phyloP scores from a whole-genome alignment of 2,329 filamentous ascomycete species.

The Fusarium anthophilum region DNA sequence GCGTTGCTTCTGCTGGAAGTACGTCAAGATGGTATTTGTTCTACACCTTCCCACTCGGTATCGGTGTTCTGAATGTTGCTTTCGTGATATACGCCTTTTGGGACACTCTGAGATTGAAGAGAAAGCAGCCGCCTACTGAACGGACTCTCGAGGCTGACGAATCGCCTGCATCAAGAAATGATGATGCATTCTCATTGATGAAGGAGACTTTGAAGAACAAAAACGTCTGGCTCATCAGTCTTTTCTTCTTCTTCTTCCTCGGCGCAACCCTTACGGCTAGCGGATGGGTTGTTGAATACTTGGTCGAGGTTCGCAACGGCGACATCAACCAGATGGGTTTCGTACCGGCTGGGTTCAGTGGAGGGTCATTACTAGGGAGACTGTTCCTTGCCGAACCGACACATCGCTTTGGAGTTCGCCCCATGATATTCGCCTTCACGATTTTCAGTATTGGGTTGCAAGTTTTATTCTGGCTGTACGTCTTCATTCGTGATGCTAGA shows the following conservation, averaged over 20 bases:
- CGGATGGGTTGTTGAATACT: conserved; percentile 73
- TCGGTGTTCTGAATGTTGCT: conserved; percentile 61
- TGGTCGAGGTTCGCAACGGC: conserved; percentile 67
- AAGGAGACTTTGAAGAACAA: conserved; percentile 55
- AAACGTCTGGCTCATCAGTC: conserved; percentile 65
- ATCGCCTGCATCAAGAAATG: conserved; percentile 15
- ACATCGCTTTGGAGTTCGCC: conserved; percentile 65
- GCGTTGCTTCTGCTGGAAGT: conserved; percentile 54
- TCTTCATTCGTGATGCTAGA: fast-evolving
- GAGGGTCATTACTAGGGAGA: conserved; percentile 65
- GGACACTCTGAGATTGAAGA: conserved; percentile 53
- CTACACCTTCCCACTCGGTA: conserved; percentile 63
- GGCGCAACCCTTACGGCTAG: conserved; percentile 64
- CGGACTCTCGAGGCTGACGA: conserved; percentile 14
- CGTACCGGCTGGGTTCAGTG: conserved; percentile 68
- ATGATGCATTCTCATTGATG: conserved; percentile 55
- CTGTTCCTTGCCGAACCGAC: conserved; percentile 67
- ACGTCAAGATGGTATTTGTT: conserved; percentile 62
- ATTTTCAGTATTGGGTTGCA: conserved; percentile 63
- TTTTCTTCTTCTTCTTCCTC: conserved; percentile 73
- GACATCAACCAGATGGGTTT: conserved; percentile 68
- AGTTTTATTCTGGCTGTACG: conserved; percentile 67
- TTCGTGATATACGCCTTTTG: conserved; percentile 60
- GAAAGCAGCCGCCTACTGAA: conserved; percentile 8
- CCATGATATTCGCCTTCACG: conserved; percentile 66